Base-by-base conservation (phyloP, 345 rosid species). In the Gossypium rotundifolium region DNA sequence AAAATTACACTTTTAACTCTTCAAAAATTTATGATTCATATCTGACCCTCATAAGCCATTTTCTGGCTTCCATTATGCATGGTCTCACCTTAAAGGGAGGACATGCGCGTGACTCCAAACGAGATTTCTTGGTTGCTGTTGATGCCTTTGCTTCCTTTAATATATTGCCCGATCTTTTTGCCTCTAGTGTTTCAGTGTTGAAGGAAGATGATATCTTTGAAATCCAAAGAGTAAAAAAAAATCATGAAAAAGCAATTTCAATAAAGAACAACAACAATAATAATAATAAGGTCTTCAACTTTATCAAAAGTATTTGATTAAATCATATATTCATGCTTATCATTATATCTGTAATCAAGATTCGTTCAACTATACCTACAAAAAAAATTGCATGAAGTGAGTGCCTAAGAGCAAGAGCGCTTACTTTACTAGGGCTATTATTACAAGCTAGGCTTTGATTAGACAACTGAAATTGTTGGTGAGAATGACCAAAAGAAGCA, bases 11-110 rank as follows among this genome's bases (percentile, higher is more conserved):
- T 33, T 33, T 33, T 33, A 33, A 33, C 40, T 33, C 7, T 5
- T 5, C 1, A 33, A 33, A 33, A 33, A 5, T 33, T 33, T 33
- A 5, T 33, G 1, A 74, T 33, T 33, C 38, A 33, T 33, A 8
- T 66, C 49, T 9, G 3, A 46, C 4, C 49, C 14, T 11, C 20
- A 70, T 46, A 40, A 70, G 57, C 45, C 53, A 48, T 64, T 33
- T 63, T 58, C 13, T 16, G 45, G 66, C 40, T 33, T 33, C 40
- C 40, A 5, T 5, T 33, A 33, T 62, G 45, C 66, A 29, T 63
- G n/a, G 48, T 33, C 40, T 23, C 54, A 94, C 98, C 97, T 94
- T 94, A 72, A 92, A 83, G 71, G 96, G 96, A 64, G 96, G 93
- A 57, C 93, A 82, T 55, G 87, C 68, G 71, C 91, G 88, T 72